A percentile compares a stretch with the other conserved stretches of the same genome.
phyloP scores from a whole-genome alignment of 1,139 yeast genomes.

The Geotrichum phurueaensis region DNA sequence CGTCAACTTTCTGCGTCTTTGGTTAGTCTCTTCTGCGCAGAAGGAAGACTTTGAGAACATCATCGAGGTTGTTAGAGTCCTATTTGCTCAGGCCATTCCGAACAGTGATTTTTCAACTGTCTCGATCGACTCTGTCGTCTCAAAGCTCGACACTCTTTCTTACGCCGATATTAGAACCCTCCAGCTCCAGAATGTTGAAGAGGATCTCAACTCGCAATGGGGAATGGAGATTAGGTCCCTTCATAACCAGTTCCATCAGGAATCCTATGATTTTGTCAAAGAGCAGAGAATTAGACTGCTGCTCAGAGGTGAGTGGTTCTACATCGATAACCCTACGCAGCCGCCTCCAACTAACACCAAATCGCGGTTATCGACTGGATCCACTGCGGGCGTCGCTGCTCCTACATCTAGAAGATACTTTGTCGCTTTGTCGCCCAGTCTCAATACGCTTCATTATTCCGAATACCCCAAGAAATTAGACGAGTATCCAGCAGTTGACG shows the following conservation, averaged over 20 bases:
- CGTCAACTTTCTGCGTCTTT: slow-evolving; percentile 53
- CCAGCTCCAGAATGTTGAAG: slow-evolving; percentile 48
- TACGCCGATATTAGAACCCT: slow-evolving; percentile 50
- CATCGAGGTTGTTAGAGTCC: slow-evolving; percentile 37
- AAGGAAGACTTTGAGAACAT: slow-evolving; percentile 48
- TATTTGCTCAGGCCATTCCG: slow-evolving; percentile 35
- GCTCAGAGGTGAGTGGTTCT: slow-evolving; percentile 83
- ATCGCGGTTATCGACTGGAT: slow-evolving; percentile 6
- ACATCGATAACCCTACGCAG: slow-evolving; percentile 48
- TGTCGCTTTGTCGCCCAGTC: slow-evolving; percentile 66
- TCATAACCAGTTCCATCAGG: slow-evolving; percentile 47
- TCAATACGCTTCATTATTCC: slow-evolving; percentile 55
- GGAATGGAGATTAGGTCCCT: slow-evolving; percentile 43
- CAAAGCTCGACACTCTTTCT: slow-evolving; percentile 38
- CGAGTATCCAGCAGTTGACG: slow-evolving; percentile 54
- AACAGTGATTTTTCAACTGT: slow-evolving; percentile 23
- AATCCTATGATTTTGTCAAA: slow-evolving; percentile 68
- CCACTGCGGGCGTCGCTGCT: slow-evolving; percentile 21
- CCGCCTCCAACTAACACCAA: slow-evolving; percentile 20
- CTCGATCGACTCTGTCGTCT: slow-evolving; percentile 23
- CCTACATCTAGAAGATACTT: slow-evolving; percentile 44
- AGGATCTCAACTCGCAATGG: slow-evolving; percentile 34
- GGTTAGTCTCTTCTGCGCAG: slow-evolving; percentile 64
- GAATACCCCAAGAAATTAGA: slow-evolving; percentile 48
- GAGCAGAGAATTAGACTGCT: slow-evolving; percentile 71